Conservation (phyloP, 1,284 basidiomycete species). For the Leccinum insolens region DNA sequence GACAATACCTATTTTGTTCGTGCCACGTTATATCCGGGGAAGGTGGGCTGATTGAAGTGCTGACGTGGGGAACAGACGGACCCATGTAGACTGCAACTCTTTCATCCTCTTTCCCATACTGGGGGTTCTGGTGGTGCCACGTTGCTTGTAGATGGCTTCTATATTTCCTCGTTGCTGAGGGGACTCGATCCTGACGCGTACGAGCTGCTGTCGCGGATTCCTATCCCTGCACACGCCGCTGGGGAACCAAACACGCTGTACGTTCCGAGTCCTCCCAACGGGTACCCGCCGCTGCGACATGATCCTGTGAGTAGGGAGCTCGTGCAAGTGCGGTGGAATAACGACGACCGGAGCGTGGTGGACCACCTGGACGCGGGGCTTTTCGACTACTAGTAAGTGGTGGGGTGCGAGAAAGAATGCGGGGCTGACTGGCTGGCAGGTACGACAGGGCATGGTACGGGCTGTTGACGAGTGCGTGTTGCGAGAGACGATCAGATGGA, state of each 20-base stretch:
- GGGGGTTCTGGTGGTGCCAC: conserved; percentile 85
- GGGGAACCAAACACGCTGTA: conserved; percentile 75
- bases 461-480: conserved; percentile 62
- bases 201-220: conserved; percentile 67
- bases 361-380: conserved; percentile 55
- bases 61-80: conserved; percentile 62
- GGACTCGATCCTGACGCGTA: conserved; percentile 78
- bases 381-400: conserved; percentile 70
- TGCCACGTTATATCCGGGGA: conserved; percentile 4
- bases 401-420: background rate
- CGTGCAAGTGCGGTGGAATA: conserved; percentile 90
- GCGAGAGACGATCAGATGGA: too few species aligned
- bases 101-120: conserved; percentile 90
- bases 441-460: conserved; percentile 83
- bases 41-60: conserved; percentile 2
- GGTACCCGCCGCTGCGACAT: conserved; percentile 75
- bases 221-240: conserved; percentile 86
- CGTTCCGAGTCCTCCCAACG: conserved; percentile 54
- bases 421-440: conserved; percentile 42
- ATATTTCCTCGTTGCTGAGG: conserved; percentile 81
- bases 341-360: conserved; percentile 89
- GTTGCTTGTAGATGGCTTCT: conserved; percentile 94
- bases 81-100: conserved; percentile 92
- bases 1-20: conserved; percentile 93
- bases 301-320: conserved; percentile 65